phyloP scores from a whole-genome alignment of 2,329 filamentous ascomycete genomes.

The Ceratocystis lukuohia region DNA sequence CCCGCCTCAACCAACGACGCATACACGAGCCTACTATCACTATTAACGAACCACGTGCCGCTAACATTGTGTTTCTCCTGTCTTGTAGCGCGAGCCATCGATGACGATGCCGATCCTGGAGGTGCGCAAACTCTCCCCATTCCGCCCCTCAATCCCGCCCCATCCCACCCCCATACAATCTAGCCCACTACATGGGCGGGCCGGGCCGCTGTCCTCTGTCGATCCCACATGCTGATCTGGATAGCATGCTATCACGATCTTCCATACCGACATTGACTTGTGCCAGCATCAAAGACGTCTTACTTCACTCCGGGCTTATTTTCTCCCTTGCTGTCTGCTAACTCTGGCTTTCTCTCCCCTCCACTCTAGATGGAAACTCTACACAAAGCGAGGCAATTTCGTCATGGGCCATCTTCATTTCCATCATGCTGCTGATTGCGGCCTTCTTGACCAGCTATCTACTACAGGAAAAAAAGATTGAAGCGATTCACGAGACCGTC shows the following conservation, averaged over 20 bases:
- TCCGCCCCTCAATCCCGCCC: conserved; percentile 20
- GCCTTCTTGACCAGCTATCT: conserved; percentile 96
- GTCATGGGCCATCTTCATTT: conserved; percentile 94
- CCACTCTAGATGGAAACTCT: conserved; percentile 51
- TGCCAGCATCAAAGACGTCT: not conserved
- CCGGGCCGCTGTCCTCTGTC: not conserved
- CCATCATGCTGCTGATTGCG: conserved; percentile 83
- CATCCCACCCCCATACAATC: not conserved
- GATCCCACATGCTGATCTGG: not conserved
- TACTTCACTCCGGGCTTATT: not conserved
- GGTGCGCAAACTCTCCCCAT: conserved; percentile 15
- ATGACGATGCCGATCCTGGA: conserved; percentile 21
- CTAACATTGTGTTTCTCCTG: conserved; percentile 15
- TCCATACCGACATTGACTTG: not conserved
- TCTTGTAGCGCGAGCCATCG: conserved; percentile 18
- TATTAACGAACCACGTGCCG: not conserved
- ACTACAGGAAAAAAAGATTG: conserved; percentile 90
- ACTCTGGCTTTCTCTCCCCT: not conserved
- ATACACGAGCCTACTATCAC: not conserved
- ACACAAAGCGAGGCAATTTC: conserved; percentile 88
- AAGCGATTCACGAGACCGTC: conserved; percentile 94
- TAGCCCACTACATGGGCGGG: not conserved
- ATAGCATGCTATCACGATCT: not conserved
- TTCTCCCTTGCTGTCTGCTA: not conserved
- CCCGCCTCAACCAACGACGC: not conserved